Base-by-base conservation (phyloP, 306 rosid genomes). In the Pueraria montana region DNA sequence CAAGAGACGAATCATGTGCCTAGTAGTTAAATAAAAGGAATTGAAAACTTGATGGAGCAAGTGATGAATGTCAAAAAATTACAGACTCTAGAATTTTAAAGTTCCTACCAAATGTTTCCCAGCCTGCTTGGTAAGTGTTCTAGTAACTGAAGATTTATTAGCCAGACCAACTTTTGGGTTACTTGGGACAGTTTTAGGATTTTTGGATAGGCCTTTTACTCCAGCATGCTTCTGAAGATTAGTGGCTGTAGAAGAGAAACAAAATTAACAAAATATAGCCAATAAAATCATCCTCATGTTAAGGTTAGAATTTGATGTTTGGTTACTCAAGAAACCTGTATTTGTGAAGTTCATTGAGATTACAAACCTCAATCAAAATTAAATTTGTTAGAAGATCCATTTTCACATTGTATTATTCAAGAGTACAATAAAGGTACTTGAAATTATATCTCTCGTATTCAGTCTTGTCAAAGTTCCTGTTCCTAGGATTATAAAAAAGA, bases 101-200 rank as follows among this genome's bases (percentile, higher is more conserved):
- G 77, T 80, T 73, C 98, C 87, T 80, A 96, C 99, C 91, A 74
- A 84, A 82, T 82, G 81, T 83, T 90, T 93, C 84, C 85, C 86
- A 76, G 91, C 84, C 69, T 34, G 88, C 27, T 70, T 85, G 71
- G 85, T 30, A 75, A 87, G 63, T 78, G 86, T 84, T 87, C 89
- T 84, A 77, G 87, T 48, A 76, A 84, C 64, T 50, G 88, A 81
- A 59, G 82, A 66, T 77, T 90, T 93, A 50, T 84, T 82, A 17
- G 86, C 87, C 49, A 12, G 64, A 32, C 63, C 79, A 84, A 72
- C 64, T 84, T 91, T 89, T 42, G 83, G 34, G 16, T 76, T 87
- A 34, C 74, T 80, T 75, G 83, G 79, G 55, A 42, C 82, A 77
- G 63, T 78, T 83, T 36, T 87, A 42, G 50, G 76, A 53, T 58